These are phyloP conservation scores for Raddia guianensis DNA, from an alignment of 176 grass and related monocot genomes.

Conservation along the genomic window DNA sequence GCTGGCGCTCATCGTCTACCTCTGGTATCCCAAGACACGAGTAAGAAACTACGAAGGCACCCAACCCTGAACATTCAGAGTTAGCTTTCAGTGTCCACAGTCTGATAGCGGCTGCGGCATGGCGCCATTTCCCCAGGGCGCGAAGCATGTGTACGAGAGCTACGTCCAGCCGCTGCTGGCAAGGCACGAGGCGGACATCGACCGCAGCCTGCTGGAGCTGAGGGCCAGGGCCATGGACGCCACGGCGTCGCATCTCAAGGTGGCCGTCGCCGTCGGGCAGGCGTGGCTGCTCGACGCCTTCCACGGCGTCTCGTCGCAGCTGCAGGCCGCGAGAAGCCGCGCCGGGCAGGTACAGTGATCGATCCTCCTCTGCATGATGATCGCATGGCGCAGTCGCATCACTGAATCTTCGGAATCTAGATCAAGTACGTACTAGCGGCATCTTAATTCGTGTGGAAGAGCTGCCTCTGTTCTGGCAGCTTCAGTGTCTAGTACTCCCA, in stretches of 20 bases:
- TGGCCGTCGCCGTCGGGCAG: conserved; percentile 37
- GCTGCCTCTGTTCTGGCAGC: not conserved
- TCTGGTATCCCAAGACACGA: conserved; percentile 68
- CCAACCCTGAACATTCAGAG: not conserved
- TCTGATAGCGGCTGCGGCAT: not conserved
- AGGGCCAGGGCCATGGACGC: conserved; percentile 48
- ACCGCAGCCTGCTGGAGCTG: conserved; percentile 55
- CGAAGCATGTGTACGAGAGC: conserved; percentile 55
- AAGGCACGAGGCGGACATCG: conserved; percentile 68
- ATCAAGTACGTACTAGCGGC: not conserved
- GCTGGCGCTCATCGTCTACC: conserved; percentile 61
- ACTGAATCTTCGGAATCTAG: not conserved
- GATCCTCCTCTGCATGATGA: not conserved
- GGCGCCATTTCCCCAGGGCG: conserved; percentile 44
- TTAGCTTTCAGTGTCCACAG: not conserved
- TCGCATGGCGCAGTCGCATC: not conserved
- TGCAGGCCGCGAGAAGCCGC: conserved; percentile 30
- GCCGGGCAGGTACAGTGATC: conserved; percentile 28
- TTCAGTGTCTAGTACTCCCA: not conserved
- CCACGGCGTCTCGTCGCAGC: conserved; percentile 35
- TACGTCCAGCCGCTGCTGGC: conserved; percentile 57
- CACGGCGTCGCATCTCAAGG: conserved; percentile 41
- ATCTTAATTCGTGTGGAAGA: not conserved
- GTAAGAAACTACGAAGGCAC: conserved; percentile 30
- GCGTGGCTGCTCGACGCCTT: conserved; percentile 35